A percentile compares a stretch with the other conserved stretches of the same genome.
phyloP scores from a whole-genome alignment of 495 filamentous ascomycete species.

The Lasiosphaeriaceae sp. region DNA sequence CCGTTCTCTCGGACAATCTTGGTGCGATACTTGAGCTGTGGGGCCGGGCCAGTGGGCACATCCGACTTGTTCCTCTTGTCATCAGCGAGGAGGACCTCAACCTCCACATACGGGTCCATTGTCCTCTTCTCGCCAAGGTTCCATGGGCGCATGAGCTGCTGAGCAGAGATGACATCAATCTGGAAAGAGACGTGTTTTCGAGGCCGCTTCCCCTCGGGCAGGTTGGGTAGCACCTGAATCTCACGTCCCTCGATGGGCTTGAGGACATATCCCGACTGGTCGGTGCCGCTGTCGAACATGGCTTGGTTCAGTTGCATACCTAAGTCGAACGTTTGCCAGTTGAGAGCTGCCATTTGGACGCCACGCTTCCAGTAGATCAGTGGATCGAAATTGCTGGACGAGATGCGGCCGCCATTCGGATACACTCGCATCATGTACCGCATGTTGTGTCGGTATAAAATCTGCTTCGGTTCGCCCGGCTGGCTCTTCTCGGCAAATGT shows the following conservation, averaged over 20 bases:
- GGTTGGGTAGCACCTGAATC: slow-evolving; percentile 43
- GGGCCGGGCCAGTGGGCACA: slow-evolving; percentile 40
- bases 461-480: slow-evolving; percentile 62
- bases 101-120: slow-evolving; percentile 89
- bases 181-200: slow-evolving; percentile 77
- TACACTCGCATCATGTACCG: slow-evolving; percentile 92
- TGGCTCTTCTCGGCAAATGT: slow-evolving; percentile 76
- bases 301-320: slow-evolving; percentile 94
- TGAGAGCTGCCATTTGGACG: slow-evolving; percentile 93
- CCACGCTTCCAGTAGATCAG: slow-evolving; percentile 89
- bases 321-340: slow-evolving; percentile 97
- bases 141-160: slow-evolving; percentile 83
- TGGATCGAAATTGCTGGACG: slow-evolving; percentile 90
- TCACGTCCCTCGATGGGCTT: slow-evolving; percentile 82
- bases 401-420: slow-evolving; percentile 71
- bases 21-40: slow-evolving; percentile 65
- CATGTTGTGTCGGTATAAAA: slow-evolving; percentile 85
- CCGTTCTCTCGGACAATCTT: slow-evolving; percentile 78
- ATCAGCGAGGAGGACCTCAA: slow-evolving; percentile 91
- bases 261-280: slow-evolving; percentile 85
- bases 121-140: slow-evolving; percentile 63
- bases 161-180: slow-evolving; percentile 87
- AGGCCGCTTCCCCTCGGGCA: slow-evolving; percentile 53
- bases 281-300: slow-evolving; percentile 93
- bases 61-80: slow-evolving; percentile 64